These are phyloP conservation scores for Penicillium dipodomyicola DNA, from an alignment of 495 filamentous ascomycete genomes.

Conservation along the genomic window DNA sequence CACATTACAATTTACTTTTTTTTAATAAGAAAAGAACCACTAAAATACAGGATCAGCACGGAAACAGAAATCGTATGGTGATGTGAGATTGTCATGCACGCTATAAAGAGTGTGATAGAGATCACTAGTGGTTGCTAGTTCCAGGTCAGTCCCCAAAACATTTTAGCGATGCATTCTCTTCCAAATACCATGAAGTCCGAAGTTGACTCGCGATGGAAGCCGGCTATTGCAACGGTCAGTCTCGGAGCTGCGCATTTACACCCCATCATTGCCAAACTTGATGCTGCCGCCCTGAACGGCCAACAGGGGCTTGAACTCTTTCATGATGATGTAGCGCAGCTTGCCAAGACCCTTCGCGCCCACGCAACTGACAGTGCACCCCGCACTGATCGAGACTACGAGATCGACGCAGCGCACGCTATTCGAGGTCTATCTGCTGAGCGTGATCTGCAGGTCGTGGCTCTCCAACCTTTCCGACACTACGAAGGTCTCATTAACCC, in stretches of 20 bases:
- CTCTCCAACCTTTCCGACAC: slow-evolving; percentile 70
- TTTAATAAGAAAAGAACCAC: slow-evolving; percentile 6
- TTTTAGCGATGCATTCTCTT: slow-evolving; percentile 20
- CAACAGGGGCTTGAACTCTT: slow-evolving; percentile 29
- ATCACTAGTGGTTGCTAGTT: neutral
- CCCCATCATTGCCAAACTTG: slow-evolving; percentile 23
- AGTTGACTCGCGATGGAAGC: slow-evolving; percentile 19
- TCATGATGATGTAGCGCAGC: slow-evolving; percentile 28
- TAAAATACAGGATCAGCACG: slow-evolving; percentile 16
- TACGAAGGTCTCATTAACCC: slow-evolving; percentile 68
- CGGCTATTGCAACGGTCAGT: slow-evolving; percentile 30
- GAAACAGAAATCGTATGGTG: slow-evolving; percentile 5
- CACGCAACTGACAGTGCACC: slow-evolving; percentile 2
- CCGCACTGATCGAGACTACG: slow-evolving; percentile 24
- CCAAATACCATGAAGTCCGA: slow-evolving; percentile 19
- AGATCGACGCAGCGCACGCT: slow-evolving; percentile 51
- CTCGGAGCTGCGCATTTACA: slow-evolving; percentile 25
- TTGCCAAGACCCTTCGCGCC: slow-evolving; percentile 20
- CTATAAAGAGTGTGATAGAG: slow-evolving; percentile 5
- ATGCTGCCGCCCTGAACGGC: slow-evolving; percentile 23
- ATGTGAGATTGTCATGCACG: slow-evolving; percentile 6
- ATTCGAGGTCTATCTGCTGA: slow-evolving; percentile 55
- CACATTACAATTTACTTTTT: neutral
- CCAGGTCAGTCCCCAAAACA: neutral
- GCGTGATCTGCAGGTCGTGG: slow-evolving; percentile 54